Evolutionary conservation across 495 filamentous ascomycete genomes (phyloP).

Genomic region (Aspergillus taichungensis): DNA sequence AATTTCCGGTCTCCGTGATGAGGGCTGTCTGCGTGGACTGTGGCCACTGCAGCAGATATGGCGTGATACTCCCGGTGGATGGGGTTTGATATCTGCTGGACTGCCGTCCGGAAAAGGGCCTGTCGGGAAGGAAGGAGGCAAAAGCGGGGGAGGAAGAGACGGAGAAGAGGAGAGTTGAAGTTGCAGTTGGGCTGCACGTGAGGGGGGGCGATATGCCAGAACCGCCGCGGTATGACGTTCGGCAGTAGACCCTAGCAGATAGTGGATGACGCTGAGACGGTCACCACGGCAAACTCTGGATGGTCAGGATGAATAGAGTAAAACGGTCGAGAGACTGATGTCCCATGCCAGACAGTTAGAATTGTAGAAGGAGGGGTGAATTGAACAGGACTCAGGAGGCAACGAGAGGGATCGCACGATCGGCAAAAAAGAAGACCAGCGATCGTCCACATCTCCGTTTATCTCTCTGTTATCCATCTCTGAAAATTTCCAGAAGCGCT

Average conservation of each 20-base stretch:
- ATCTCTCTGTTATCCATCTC: too few species aligned
- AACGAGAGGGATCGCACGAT: neutral
- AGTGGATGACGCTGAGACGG: too few species aligned
- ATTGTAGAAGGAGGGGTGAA: neutral
- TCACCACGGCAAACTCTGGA: neutral
- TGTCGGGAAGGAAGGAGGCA: neutral
- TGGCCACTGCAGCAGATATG: neutral
- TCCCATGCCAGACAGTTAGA: neutral
- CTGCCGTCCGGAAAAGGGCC: too few species aligned
- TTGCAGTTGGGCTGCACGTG: conserved; percentile 2
- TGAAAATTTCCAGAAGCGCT: too few species aligned
- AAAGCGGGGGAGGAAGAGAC: neutral
- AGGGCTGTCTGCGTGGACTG: too few species aligned
- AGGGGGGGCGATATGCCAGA: conserved; percentile 14
- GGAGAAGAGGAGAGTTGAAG: neutral
- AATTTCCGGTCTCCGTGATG: too few species aligned
- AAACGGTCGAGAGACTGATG: too few species aligned
- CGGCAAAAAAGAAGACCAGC: neutral
- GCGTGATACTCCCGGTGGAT: neutral
- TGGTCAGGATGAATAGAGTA: neutral
- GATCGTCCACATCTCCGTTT: too few species aligned
- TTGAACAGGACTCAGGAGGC: neutral
- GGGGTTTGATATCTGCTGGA: too few species aligned
- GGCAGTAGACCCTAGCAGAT: neutral
- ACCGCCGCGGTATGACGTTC: conserved; percentile 20